Evolutionary conservation across 345 rosid species (phyloP).

Genomic region (Eucalyptus virginea): DNA sequence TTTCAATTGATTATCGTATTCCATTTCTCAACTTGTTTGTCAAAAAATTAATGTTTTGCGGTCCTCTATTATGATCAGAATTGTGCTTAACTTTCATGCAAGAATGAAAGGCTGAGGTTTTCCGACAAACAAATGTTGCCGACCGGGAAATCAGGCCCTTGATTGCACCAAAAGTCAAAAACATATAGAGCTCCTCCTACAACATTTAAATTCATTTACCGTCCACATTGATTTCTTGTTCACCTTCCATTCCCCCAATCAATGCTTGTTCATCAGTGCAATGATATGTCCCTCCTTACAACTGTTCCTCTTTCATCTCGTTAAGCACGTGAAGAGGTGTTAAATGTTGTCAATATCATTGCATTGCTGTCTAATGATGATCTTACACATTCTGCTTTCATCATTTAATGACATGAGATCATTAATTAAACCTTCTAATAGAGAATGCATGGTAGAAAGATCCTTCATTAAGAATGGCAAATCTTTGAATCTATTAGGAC

Average conservation of each 20-base stretch:
- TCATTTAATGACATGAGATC: background rate
- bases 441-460: background rate
- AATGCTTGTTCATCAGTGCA: background rate
- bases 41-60: background rate
- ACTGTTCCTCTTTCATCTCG: background rate
- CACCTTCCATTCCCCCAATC: background rate
- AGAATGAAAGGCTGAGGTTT: background rate
- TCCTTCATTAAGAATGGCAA: background rate
- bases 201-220: background rate
- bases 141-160: background rate
- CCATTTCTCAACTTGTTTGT: background rate
- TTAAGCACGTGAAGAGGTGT: background rate
- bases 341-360: background rate
- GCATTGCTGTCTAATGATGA: background rate
- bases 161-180: background rate
- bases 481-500: background rate
- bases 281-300: background rate
- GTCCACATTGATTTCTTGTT: background rate
- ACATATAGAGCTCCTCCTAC: background rate
- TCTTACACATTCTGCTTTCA: background rate
- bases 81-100: background rate
- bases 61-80: background rate
- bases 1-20: background rate
- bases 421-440: background rate
- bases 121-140: background rate